Percentiles rank a stretch among this genome's conserved stretches.
These are phyloP conservation scores for Coemansia sp. DNA, from an alignment of 192 early-diverging fungal genomes.

Conservation along the genomic window DNA sequence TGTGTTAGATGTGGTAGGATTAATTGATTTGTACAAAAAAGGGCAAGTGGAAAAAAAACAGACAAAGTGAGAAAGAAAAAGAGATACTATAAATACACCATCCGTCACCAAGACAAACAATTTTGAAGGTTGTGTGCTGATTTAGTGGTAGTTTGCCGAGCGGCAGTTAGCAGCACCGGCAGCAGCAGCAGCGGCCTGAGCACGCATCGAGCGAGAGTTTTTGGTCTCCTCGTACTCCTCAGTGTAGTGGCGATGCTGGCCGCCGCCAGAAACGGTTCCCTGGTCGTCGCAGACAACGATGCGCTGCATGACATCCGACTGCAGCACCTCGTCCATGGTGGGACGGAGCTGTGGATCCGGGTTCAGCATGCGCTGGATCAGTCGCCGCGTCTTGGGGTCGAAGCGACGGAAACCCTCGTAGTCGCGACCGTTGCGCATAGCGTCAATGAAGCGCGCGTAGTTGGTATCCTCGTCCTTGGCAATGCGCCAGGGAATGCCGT, in stretches of 20 bases:
- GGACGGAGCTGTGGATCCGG: conserved; percentile 73
- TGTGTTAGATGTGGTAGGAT: too few relatives aligned
- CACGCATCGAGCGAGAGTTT: conserved; percentile 47
- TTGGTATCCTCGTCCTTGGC: conserved; percentile 64
- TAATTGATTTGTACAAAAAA: not conserved
- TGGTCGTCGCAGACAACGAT: conserved; percentile 62
- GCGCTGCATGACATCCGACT: conserved; percentile 74
- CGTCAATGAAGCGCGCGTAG: conserved; percentile 62
- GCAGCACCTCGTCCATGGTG: conserved; percentile 67
- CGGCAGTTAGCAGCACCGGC: conserved; percentile 18
- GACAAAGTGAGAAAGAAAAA: not conserved
- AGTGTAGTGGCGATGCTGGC: conserved; percentile 51
- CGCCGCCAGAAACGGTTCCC: conserved; percentile 40
- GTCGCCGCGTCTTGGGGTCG: conserved; percentile 61
- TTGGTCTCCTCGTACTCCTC: conserved; percentile 56
- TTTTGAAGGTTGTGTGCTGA: not conserved
- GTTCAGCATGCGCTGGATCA: conserved; percentile 80
- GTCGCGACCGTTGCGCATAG: conserved; percentile 61
- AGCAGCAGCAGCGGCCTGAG: conserved; percentile 32
- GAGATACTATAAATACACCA: conserved; percentile 3
- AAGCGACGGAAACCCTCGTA: conserved; percentile 80
- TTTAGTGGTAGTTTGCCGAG: conserved; percentile 5
- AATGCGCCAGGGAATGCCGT: conserved; percentile 65
- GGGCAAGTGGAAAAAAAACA: not conserved
- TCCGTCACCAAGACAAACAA: not conserved